Conservation (phyloP, 148 eudicot genomes). For the Heliosperma pusillum region DNA sequence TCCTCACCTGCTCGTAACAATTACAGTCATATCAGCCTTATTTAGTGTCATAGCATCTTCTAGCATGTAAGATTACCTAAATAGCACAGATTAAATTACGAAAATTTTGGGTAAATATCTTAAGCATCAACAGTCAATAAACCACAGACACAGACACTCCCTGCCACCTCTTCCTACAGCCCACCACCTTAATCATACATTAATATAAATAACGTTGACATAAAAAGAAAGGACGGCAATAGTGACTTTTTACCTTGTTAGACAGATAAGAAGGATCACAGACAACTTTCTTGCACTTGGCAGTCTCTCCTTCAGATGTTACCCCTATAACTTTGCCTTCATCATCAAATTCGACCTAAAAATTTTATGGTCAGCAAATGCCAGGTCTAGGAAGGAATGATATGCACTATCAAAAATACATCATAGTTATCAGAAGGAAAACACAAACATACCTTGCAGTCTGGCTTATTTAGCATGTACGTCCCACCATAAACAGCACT, state of each 20-base stretch:
- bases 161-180: not conserved
- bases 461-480: constrained; percentile 94
- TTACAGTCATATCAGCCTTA: not conserved
- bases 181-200: not conserved
- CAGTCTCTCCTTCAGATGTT: constrained; percentile 97
- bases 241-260: constrained; percentile 55
- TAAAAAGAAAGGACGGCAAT: not conserved
- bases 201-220: not conserved
- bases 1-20: constrained; percentile 56
- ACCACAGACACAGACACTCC: not conserved
- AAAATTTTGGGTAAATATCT: not conserved
- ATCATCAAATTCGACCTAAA: constrained; percentile 83
- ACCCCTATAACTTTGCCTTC: constrained; percentile 91
- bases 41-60: not conserved
- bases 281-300: constrained; percentile 96
- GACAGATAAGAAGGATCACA: constrained; percentile 96
- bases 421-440: not conserved
- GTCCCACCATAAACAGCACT: constrained; percentile 99
- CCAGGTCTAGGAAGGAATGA: constrained; percentile 2
- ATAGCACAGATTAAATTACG: constrained; percentile 5
- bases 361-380: constrained; percentile 16
- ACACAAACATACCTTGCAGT: constrained; percentile 59
- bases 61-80: not conserved
- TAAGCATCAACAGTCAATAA: not conserved
- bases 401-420: constrained; percentile 7